These are phyloP conservation scores for Oidiodendron maius DNA, from an alignment of 495 filamentous ascomycete genomes.

Conservation along the genomic window DNA sequence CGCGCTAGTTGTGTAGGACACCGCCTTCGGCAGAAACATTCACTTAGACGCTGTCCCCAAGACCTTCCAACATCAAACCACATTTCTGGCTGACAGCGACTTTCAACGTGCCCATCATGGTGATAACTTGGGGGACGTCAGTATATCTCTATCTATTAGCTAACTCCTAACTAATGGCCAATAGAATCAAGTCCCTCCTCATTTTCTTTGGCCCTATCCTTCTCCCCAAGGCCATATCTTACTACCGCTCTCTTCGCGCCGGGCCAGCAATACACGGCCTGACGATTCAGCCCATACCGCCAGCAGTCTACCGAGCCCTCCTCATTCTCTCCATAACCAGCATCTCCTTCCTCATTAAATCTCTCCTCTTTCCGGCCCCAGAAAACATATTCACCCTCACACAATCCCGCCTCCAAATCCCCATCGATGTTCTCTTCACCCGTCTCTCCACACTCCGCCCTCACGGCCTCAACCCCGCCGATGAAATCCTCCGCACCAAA, in stretches of 20 bases:
- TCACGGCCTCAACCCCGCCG: conserved; percentile 47
- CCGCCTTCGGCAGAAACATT: no score
- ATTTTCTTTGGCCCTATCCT: conserved; percentile 84
- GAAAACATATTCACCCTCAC: conserved; percentile 79
- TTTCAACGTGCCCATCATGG: conserved; percentile 13
- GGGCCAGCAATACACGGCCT: conserved; percentile 37
- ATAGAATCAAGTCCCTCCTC: conserved; percentile 69
- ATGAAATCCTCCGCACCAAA: conserved; percentile 58
- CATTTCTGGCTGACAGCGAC: no score
- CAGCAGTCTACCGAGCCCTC: conserved; percentile 43
- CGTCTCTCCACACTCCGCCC: conserved; percentile 61
- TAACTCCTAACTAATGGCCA: conserved; percentile 1
- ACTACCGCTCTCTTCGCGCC: conserved; percentile 59
- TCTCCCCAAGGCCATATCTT: conserved; percentile 63
- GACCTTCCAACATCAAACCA: no score
- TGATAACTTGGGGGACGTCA: conserved; percentile 26
- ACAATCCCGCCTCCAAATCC: conserved; percentile 75
- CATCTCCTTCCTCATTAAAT: conserved; percentile 51
- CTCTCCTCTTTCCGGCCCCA: conserved; percentile 64
- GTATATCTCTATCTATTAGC: conserved; percentile 2
- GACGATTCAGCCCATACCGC: conserved; percentile 56
- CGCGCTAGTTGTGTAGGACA: no score
- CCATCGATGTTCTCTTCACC: conserved; percentile 77
- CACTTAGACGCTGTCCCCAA: no score
- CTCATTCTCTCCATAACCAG: conserved; percentile 54